Evolutionary conservation across 306 rosid species (phyloP), one percentile per base, ranked within the genome.

Genomic region (Citrullus mucosospermus): DNA sequence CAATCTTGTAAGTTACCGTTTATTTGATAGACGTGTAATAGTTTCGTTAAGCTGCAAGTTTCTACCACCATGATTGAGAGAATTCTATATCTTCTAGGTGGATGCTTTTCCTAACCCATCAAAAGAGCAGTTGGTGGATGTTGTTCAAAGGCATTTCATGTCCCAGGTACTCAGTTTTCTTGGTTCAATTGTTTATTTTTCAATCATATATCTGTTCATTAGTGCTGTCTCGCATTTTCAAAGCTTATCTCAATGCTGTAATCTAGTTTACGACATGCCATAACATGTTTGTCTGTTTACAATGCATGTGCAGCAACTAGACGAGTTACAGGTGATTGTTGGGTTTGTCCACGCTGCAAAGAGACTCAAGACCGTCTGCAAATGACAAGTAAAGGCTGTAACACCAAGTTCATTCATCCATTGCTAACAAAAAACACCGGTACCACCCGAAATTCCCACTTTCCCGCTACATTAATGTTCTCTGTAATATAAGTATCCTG

Each of bases 131-230:
- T 86, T 95, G 9, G 88, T 92, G 36, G 97, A 91, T 83, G 88
- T 88, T 77, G 99, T 95, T 79, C 99, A 91, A 87, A 95, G 99
- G 93, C 99, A 95, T 88, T 95, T 95, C 86, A 90, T 91, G 99
- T 92, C 99, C 2, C 99, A 91, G 97, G 99, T 95, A 88, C 12
- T 46, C 14, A 32, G 9, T 8, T 78, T 46, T 50, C 32, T 44
- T 34, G 18, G 6, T 30, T 30, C 17, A 20, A 6, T 4, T 4
- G 4, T 30, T 43, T 14, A 18, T 55, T 10, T 5, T 56, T 17
- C 62, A 28, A 75, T 75, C 51, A 22, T 13, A 18, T 39, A 17
- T 36, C 55, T 5, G 14, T 53, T 12, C 17, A 22, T 46, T n/a
- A 8, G 18, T 20, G 32, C 9, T 25, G 59, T 28, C 59, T 0